Base-by-base conservation (phyloP, 192 early-diverging fungal genomes). In the Podila horticola region DNA sequence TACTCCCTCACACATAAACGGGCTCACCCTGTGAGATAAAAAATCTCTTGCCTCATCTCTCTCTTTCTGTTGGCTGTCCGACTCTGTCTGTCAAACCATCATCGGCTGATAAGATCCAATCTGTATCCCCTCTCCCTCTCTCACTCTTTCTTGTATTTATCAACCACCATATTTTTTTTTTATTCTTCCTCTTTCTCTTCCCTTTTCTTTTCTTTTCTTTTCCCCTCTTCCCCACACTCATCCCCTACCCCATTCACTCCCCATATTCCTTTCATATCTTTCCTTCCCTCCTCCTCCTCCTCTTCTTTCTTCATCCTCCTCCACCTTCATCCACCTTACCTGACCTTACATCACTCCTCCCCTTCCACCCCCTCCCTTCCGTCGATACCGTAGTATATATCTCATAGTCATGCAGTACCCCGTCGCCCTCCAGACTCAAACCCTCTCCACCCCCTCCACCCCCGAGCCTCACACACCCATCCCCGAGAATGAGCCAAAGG, bases 381-480 rank as follows among this genome's bases (percentile, higher is more conserved):
- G 12, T 48, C 31, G 50, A 61, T 28, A 36, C 48, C 68, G 20
- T 26, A 13, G 36, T 45, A 28, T 34, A 22, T 30, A 52, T 41
- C 34, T 8, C 52, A 67, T 19, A 20, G 66, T 38, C 58, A 81
- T 81, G 77, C 77, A 81, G 58, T 81, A 81, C 65, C 77, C 76
- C 4, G 76, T 81, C 29, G 69, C 77, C 26, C 71, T 81, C 5
- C 70, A 73, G 62, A 81, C 76, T 29, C 31, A 70, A 33, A 6
- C 58, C 29, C 26, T 50, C 22, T 58, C 58, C 12, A 60, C 71
- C 26, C 77, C 77, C 30, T 59, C 67, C 31, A 72, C 77, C 30
- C 71, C 77, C 17, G 70, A 73, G 62, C 77, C 77, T 10, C 66
- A 72, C 34, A 81, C 77, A 9, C 77, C 77, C 17, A 73, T 66